Evolutionary conservation across 441 rosid species (phyloP).

Genomic region (Pelargonium cotyledonis): DNA sequence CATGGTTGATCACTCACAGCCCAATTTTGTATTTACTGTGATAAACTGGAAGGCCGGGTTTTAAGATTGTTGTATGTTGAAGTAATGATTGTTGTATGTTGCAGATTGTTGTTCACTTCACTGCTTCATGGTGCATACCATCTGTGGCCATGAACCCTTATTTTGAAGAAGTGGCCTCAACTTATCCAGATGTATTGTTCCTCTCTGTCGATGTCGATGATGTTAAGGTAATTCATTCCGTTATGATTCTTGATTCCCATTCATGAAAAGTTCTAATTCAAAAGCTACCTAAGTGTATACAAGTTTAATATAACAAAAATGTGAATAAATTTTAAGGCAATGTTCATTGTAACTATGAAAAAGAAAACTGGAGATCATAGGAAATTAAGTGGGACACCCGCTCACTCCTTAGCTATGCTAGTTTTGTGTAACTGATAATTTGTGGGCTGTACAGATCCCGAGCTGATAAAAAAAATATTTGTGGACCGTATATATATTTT

Average conservation of each 20-base stretch:
- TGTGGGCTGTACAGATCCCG: too few relatives aligned
- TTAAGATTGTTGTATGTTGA: conserved; percentile 7
- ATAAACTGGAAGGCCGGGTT: neutral
- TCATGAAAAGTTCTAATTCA: too few relatives aligned
- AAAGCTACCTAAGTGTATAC: too few relatives aligned
- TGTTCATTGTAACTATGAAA: too few relatives aligned
- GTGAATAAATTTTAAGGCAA: too few relatives aligned
- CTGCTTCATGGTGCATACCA: conserved; percentile 90
- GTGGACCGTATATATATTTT: neutral
- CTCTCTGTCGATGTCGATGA: conserved; percentile 87
- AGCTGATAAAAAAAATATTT: too few relatives aligned
- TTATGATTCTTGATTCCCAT: too few relatives aligned
- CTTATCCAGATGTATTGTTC: conserved; percentile 60
- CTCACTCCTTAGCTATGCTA: too few relatives aligned
- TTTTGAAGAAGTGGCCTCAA: conserved; percentile 63
- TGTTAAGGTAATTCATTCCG: conserved; percentile 47
- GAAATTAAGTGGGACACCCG: too few relatives aligned
- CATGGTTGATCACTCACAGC: neutral
- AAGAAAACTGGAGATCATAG: too few relatives aligned
- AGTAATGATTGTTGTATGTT: conserved; percentile 3
- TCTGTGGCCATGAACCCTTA: conserved; percentile 81
- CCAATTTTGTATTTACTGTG: neutral
- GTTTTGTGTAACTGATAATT: too few relatives aligned
- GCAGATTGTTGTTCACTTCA: conserved; percentile 74
- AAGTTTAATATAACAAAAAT: too few relatives aligned